Evolutionary conservation across 2,329 filamentous ascomycete species (phyloP).

Genomic region (Dactylellina drechsleri): DNA sequence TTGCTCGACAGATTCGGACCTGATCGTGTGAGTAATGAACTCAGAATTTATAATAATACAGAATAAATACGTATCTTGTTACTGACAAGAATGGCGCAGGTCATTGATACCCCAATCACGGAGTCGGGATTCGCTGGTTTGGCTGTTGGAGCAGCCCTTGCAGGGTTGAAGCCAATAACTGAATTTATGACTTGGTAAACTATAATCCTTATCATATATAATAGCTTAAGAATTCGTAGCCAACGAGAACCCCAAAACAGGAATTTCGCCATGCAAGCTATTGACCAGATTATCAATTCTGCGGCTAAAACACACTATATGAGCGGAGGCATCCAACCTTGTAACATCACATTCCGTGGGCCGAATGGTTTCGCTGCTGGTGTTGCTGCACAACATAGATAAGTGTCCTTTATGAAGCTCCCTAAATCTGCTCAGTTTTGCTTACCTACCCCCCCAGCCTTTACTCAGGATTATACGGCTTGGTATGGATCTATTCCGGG

Average conservation of each 20-base stretch:
- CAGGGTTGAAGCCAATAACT: constrained; percentile 86
- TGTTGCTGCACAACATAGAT: constrained; percentile 86
- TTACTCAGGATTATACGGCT: constrained; percentile 83
- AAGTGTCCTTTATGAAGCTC: constrained; percentile 1
- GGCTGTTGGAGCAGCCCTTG: constrained; percentile 91
- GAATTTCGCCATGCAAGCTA: constrained; percentile 99
- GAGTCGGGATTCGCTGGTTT: constrained; percentile 95
- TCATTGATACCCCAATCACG: constrained; percentile 98
- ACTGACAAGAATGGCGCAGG: constrained; percentile 59
- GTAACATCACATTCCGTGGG: constrained; percentile 99
- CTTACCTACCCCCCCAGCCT: constrained; percentile 25
- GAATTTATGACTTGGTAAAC: constrained; percentile 96
- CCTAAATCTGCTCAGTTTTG: not conserved
- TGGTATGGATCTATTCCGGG: constrained; percentile 99
- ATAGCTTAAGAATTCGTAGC: not conserved
- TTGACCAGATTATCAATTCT: constrained; percentile 99
- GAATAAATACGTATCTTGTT: not conserved
- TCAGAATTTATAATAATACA: not conserved
- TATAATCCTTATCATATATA: not conserved
- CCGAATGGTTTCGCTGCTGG: constrained; percentile 97
- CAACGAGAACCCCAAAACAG: not conserved
- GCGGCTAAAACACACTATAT: constrained; percentile 99
- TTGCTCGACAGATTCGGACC: constrained; percentile 96
- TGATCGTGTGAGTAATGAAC: constrained; percentile 69
- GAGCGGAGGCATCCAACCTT: constrained; percentile 99